Conservation (phyloP, 352 stramenopile species). For the Globisporangium perplexum region DNA sequence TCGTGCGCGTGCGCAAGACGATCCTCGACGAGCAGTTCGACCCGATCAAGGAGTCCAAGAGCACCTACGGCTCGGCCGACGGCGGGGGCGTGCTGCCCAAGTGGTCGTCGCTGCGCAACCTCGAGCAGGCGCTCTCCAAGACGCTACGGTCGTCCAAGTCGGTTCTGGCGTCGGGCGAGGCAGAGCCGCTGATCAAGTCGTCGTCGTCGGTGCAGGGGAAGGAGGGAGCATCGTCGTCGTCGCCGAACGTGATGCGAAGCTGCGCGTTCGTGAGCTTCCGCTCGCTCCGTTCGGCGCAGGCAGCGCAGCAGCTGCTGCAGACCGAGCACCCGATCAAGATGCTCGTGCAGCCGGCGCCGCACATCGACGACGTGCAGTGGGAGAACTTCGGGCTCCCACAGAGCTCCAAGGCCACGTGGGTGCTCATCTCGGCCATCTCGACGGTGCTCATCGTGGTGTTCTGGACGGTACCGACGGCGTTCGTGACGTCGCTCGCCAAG, state of each 20-base stretch:
- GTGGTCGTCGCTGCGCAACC: slow-evolving; percentile 10
- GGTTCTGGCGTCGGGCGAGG: not conserved
- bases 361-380: slow-evolving; percentile 67
- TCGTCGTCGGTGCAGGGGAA: slow-evolving; percentile 8
- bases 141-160: slow-evolving; percentile 8
- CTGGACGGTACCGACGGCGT: slow-evolving; percentile 74
- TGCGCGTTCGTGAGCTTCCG: slow-evolving; percentile 69
- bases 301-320: slow-evolving; percentile 68
- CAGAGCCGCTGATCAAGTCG: slow-evolving; percentile 6
- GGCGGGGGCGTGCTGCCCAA: slow-evolving; percentile 1
- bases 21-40: slow-evolving; percentile 48
- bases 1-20: slow-evolving; percentile 33
- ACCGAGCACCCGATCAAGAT: slow-evolving; percentile 62
- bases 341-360: slow-evolving; percentile 48
- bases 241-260: slow-evolving; percentile 50
- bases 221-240: slow-evolving; percentile 21
- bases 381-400: slow-evolving; percentile 71
- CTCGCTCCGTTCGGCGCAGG: slow-evolving; percentile 56
- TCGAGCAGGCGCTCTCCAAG: slow-evolving; percentile 8
- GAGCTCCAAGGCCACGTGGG: slow-evolving; percentile 56
- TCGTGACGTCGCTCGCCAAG: slow-evolving; percentile 70
- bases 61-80: slow-evolving; percentile 16
- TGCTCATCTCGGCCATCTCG: slow-evolving; percentile 39
- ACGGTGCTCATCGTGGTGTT: slow-evolving; percentile 67
- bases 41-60: slow-evolving; percentile 20